phyloP scores from a whole-genome alignment of 352 stramenopile species.

The Albugo candida region DNA sequence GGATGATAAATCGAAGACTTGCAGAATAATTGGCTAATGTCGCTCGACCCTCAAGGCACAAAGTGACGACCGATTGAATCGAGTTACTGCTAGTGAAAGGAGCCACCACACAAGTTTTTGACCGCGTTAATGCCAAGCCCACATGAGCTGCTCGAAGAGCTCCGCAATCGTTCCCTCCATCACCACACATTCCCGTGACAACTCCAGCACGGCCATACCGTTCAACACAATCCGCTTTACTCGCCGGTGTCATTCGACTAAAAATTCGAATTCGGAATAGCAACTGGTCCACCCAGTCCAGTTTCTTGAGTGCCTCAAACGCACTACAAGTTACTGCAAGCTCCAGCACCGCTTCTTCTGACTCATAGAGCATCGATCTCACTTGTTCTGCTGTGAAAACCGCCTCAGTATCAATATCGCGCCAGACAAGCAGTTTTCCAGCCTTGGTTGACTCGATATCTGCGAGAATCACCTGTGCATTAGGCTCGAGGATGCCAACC shows the following conservation, averaged over 20 bases:
- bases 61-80: constrained; percentile 58
- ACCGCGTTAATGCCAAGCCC: constrained; percentile 75
- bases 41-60: constrained; percentile 74
- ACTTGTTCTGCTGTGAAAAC: constrained; percentile 28
- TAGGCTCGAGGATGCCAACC: constrained; percentile 33
- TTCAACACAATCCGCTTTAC: constrained; percentile 54
- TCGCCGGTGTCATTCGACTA: constrained; percentile 52
- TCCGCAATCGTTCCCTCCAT: constrained; percentile 83
- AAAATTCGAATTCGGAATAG: constrained; percentile 59
- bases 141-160: constrained; percentile 81
- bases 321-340: constrained; percentile 43
- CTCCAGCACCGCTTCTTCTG: constrained; percentile 11
- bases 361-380: constrained; percentile 15
- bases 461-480: constrained; percentile 30
- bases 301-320: constrained; percentile 48
- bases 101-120: constrained; percentile 74
- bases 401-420: constrained; percentile 36
- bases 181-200: constrained; percentile 67
- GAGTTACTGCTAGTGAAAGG: constrained; percentile 66
- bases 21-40: constrained; percentile 68
- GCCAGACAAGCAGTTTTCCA: constrained; percentile 33
- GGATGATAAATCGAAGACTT: constrained; percentile 75
- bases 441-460: constrained; percentile 20
- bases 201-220: constrained; percentile 36
- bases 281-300: constrained; percentile 31